Conservation (phyloP, 2,329 filamentous ascomycete genomes). For the Stachybotrys chlorohalonatus region DNA sequence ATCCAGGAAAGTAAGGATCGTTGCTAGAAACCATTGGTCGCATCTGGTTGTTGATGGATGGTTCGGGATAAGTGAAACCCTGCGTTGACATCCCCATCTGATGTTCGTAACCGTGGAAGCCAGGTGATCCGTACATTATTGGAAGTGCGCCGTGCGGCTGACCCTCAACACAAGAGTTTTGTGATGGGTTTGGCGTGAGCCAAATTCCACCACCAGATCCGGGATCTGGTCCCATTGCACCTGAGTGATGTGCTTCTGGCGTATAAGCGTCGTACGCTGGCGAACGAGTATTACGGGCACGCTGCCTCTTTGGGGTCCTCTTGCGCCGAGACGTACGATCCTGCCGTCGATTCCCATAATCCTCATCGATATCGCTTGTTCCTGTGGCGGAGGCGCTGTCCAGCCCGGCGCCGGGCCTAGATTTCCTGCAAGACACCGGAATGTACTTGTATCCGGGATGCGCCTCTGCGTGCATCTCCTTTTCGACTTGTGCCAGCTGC, state of each 20-base stretch:
- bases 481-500: conserved; percentile 68
- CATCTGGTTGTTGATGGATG: background rate
- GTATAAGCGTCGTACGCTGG: background rate
- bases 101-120: background rate
- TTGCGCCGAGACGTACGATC: background rate
- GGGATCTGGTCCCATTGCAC: background rate
- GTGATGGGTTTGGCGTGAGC: background rate
- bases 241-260: background rate
- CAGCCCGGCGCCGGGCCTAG: background rate
- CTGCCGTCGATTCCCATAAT: background rate
- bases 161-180: background rate
- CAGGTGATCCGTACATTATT: background rate
- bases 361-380: background rate
- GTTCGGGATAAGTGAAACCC: background rate
- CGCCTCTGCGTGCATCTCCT: conserved; percentile 73
- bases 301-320: background rate
- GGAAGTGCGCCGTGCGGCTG: background rate
- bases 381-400: background rate
- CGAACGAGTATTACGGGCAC: background rate
- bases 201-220: background rate
- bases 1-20: background rate
- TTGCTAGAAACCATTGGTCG: background rate
- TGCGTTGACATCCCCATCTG: background rate
- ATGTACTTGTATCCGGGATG: conserved; percentile 94
- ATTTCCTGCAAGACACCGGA: conserved; percentile 30